Base-by-base conservation (phyloP, 1,284 basidiomycete genomes). In the Bjerkandera adusta region DNA sequence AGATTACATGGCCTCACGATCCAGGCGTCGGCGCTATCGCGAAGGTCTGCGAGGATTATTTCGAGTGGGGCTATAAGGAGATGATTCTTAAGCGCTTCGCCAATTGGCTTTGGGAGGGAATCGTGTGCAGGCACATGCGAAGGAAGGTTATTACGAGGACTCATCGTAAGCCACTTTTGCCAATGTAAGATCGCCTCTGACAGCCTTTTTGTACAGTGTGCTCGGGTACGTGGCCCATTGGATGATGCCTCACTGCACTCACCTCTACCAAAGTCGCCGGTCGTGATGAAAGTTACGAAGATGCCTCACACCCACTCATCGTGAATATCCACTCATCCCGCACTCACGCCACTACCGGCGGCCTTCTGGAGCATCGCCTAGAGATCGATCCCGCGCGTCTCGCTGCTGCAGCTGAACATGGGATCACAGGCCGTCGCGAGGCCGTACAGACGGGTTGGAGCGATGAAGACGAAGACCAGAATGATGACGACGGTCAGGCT, bases 21-120 rank as follows among this genome's bases (percentile, higher is more conserved):
- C 84, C 85, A 0, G 79, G 88, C 58, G 67, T 93, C 0, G 81
- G 79, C 18, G 80, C 77, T 46, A 75, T 93, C 15, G 89, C 91
- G 0, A 75, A 69, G 4, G 71, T 84, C 1, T 94, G 91, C 67
- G 92, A 95, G 63, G 72, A 81, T 40, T 89, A 85, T 60, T 95
- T 95, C 55, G 92, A 94, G 60, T 95, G 92, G 92, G 92, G 91
- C 0, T 83, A 89, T 36, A 81, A 75, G 52, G 85, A 90, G 42
- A 70, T 78, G 5, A 87, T 92, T 50, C 74, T 90, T 54, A 86
- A 89, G 52, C 79, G 88, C 5, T 90, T 91, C 60, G 71, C 85
- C 52, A 89, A 81, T 0, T 74, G 89, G 5, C 73, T 92, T 16
- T 91, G 89, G 86, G 79, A 77, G 5, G 76, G 81, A 0, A 73